Evolutionary conservation across 2,329 filamentous ascomycete genomes (phyloP).

Genomic region (Delphinella strobiligena): DNA sequence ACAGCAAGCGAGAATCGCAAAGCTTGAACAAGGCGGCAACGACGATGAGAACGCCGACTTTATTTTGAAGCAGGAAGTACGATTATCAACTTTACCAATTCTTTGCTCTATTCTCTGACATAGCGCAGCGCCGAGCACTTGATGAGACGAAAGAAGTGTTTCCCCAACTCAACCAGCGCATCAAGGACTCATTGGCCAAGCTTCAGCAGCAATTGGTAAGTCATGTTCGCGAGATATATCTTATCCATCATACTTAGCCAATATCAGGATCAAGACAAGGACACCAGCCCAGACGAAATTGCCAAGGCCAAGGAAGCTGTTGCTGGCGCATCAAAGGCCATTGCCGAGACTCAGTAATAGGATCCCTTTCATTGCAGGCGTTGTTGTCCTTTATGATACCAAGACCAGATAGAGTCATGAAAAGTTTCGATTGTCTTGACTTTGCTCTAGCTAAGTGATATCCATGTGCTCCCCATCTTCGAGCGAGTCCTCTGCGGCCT

Average conservation of each 20-base stretch:
- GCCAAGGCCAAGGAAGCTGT: conserved; percentile 33
- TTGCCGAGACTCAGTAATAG: conserved; percentile 23
- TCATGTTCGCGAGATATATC: conserved; percentile 19
- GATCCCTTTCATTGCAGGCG: background rate
- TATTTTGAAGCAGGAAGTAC: conserved; percentile 75
- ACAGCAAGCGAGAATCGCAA: conserved; percentile 60
- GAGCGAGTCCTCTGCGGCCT: conserved; percentile 12
- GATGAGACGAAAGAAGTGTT: conserved; percentile 82
- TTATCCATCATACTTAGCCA: conserved; percentile 9
- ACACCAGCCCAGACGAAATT: conserved; percentile 29
- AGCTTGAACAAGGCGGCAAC: conserved; percentile 43
- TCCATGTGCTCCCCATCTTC: conserved; percentile 11
- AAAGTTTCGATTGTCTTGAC: background rate
- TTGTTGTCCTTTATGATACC: background rate
- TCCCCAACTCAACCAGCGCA: conserved; percentile 56
- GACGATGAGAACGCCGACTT: conserved; percentile 62
- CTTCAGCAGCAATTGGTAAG: conserved; percentile 66
- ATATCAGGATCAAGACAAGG: conserved; percentile 26
- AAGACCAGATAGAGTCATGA: background rate
- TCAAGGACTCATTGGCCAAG: conserved; percentile 57
- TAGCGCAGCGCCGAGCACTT: conserved; percentile 69
- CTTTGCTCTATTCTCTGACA: background rate
- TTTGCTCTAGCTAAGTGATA: conserved; percentile 5
- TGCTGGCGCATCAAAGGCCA: conserved; percentile 26
- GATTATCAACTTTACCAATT: conserved; percentile 16